These are phyloP conservation scores for Oropetium thomaeum DNA, from an alignment of 176 grass and related monocot species.

Conservation along the genomic window DNA sequence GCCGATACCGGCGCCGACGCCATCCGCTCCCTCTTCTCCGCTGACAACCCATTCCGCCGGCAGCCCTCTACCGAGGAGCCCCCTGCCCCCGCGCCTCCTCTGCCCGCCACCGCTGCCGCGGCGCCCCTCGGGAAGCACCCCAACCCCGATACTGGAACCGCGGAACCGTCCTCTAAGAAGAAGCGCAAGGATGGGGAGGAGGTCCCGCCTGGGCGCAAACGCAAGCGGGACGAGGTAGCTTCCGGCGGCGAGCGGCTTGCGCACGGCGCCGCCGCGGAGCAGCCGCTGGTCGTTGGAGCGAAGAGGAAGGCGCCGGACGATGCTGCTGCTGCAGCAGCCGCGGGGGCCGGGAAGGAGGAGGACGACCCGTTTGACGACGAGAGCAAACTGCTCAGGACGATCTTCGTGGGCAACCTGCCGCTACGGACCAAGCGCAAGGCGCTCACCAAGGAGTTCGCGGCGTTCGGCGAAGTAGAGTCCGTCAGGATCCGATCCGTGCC, in stretches of 20 bases:
- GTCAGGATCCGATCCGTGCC: constrained; percentile 90
- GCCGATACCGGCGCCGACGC: neutral
- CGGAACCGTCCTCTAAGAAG: constrained; percentile 32
- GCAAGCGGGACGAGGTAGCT: constrained; percentile 52
- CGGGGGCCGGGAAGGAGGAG: constrained; percentile 24
- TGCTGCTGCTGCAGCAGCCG: constrained; percentile 13
- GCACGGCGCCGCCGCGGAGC: constrained; percentile 7
- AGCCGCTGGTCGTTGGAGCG: constrained; percentile 30
- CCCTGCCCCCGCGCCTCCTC: neutral
- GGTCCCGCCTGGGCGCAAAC: constrained; percentile 14
- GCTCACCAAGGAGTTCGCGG: constrained; percentile 63
- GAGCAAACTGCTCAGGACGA: constrained; percentile 73
- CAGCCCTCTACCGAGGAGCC: constrained; percentile 26
- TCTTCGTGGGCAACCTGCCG: constrained; percentile 95
- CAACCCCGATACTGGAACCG: neutral
- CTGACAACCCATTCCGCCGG: constrained; percentile 64
- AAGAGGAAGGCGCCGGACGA: constrained; percentile 78
- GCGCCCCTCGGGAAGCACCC: constrained; percentile 1
- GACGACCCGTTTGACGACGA: constrained; percentile 76
- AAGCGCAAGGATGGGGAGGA: constrained; percentile 13
- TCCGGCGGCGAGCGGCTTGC: constrained; percentile 6
- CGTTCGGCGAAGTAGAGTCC: constrained; percentile 77
- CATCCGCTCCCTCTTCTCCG: constrained; percentile 58
- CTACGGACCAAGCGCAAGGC: constrained; percentile 66
- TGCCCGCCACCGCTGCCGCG: neutral